phyloP scores from a whole-genome alignment of 208 protist species.

The Acanthamoeba polyphaga region DNA sequence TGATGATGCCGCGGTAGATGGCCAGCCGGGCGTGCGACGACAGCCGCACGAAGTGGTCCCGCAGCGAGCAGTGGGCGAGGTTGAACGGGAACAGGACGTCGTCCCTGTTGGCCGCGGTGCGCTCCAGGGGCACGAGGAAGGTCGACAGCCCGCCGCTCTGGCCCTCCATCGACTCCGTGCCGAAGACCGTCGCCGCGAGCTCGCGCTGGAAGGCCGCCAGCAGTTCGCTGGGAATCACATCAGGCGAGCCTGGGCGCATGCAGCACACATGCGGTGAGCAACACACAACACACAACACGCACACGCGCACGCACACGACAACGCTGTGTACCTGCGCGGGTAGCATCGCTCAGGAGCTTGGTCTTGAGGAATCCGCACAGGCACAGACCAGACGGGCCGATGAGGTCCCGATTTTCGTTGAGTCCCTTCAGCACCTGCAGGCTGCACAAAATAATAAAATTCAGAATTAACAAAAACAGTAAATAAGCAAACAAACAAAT shows the following conservation, averaged over 20 bases:
- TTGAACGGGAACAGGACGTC: conserved; percentile 32
- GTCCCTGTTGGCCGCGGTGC: background rate
- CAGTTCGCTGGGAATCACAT: background rate
- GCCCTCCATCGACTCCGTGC: background rate
- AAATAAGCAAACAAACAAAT: background rate
- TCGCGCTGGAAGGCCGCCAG: background rate
- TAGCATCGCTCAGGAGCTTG: background rate
- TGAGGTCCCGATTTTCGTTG: conserved; percentile 49
- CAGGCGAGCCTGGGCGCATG: background rate
- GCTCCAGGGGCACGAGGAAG: background rate
- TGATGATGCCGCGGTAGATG: conserved; percentile 67
- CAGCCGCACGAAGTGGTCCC: conserved; percentile 24
- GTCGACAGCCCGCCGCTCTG: background rate
- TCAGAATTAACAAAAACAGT: background rate
- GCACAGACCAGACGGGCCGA: conserved; percentile 21
- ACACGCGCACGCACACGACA: background rate
- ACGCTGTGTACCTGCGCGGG: background rate
- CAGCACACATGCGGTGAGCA: background rate
- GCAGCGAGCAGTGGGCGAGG: background rate
- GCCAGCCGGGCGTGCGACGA: conserved; percentile 6
- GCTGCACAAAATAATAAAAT: background rate
- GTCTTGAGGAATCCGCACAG: conserved; percentile 19
- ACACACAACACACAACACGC: background rate
- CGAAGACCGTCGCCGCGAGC: background rate
- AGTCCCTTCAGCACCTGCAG: conserved; percentile 58